Percentiles rank a stretch among this genome's conserved stretches.
Evolutionary conservation across 176 grass and related monocot species (phyloP).

Genomic region (Oryza meyeriana): DNA sequence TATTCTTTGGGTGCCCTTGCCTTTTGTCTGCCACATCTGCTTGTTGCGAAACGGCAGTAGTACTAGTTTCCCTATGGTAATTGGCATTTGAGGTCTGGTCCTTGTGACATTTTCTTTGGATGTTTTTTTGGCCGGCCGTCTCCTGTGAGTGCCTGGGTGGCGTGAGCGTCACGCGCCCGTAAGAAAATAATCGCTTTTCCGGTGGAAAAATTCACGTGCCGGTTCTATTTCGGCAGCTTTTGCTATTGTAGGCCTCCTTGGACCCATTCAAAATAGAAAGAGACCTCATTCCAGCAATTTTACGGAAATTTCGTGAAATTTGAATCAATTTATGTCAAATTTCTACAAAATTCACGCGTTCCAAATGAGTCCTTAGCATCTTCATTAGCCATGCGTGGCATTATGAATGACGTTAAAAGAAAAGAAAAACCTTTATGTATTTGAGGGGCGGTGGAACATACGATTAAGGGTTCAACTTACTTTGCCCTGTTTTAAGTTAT

Average conservation of each 20-base stretch:
- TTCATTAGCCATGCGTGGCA: no score
- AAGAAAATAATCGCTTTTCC: background rate
- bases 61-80: background rate
- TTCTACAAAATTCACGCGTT: no score
- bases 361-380: no score
- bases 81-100: background rate
- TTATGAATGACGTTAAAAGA: no score
- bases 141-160: background rate
- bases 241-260: no score
- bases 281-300: no score
- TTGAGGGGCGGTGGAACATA: background rate
- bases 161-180: constrained; percentile 1
- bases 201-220: background rate
- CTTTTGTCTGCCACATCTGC: constrained; percentile 36
- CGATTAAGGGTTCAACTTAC: background rate
- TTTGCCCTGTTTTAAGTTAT: background rate
- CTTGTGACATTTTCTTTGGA: background rate
- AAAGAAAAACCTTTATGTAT: no score
- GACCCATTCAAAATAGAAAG: no score
- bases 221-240: background rate
- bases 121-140: background rate
- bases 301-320: no score
- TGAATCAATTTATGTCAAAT: no score
- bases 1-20: background rate
- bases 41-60: constrained; percentile 4